Evolutionary conservation across 2,329 filamentous ascomycete genomes (phyloP).

Genomic region (Talaromyces atroroseus): DNA sequence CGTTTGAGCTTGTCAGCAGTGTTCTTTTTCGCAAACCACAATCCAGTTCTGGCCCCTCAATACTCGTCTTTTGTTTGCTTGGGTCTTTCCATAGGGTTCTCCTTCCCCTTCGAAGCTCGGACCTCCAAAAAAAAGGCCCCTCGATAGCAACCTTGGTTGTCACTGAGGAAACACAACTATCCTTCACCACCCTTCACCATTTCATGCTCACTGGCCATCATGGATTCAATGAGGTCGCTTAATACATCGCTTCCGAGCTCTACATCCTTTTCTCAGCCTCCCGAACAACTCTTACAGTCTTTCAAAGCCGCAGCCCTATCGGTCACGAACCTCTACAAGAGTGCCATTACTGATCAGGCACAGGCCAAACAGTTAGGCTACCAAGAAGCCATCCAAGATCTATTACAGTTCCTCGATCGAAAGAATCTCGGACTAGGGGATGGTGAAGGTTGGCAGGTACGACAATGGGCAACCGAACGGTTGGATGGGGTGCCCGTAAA

Average conservation of each 20-base stretch:
- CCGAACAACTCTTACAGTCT: constrained; percentile 65
- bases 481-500: constrained; percentile 36
- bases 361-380: constrained; percentile 77
- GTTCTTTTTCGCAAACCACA: neutral
- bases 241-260: constrained; percentile 57
- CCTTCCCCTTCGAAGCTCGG: neutral
- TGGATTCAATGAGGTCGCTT: constrained; percentile 61
- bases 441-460: constrained; percentile 66
- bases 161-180: neutral
- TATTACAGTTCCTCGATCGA: constrained; percentile 78
- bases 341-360: constrained; percentile 70
- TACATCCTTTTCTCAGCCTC: constrained; percentile 43
- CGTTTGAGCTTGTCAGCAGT: neutral
- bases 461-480: constrained; percentile 54
- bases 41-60: neutral
- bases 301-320: constrained; percentile 91
- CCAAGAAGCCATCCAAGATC: constrained; percentile 86
- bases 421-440: constrained; percentile 72
- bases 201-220: constrained; percentile 24
- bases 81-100: neutral
- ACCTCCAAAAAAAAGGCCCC: constrained; percentile 5
- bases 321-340: constrained; percentile 95
- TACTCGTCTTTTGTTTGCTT: neutral
- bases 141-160: constrained; percentile 1
- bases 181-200: neutral